Base-by-base conservation (phyloP, 306 rosid species). In the Purshia tridentata region DNA sequence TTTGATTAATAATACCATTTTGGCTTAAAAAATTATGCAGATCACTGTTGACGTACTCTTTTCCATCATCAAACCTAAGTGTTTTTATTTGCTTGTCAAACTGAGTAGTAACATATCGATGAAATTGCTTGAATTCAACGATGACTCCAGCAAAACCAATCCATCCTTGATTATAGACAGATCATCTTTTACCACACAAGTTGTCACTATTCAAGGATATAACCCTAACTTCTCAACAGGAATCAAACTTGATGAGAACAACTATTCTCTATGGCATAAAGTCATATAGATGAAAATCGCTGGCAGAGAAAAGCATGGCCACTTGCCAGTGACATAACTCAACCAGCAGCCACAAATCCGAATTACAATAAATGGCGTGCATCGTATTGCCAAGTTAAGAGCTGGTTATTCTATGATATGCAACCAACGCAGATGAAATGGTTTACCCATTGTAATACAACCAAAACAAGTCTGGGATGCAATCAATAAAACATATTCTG, bases 271-370 rank as follows among this genome's bases (percentile, higher is more conserved):
- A n/a, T n/a, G n/a, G n/a, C 19, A 62, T 62, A 45, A 62, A 62
- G n/a, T 62, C 47, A 62, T 62, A 62, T 18, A 62, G 46, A 37
- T 62, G 47, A 37, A 62, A 18, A 62, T 62, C 11, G 12, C 3
- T 14, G 22, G 67, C 46, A 0, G 47, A 62, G 67, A 62, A 40
- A 62, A 62, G 5, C 45, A 62, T 62, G 67, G 67, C 12, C 67
- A 62, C 46, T 62, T 37, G 47, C 10, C 4, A 0, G 19, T 62
- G 67, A 62, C 35, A 39, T 62, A 4, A 15, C 20, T 46, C 12
- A 62, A 1, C 12, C 1, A 29, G 9, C 45, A 62, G 11, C 6
- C 67, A 35, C 22, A 62, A 3, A 62, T 37, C 47, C 48, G 18
- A 62, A 18, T 35, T 62, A 10, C 3, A 62, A 62, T 5, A 39